Conservation (phyloP, 2,329 filamentous ascomycete species). For the Cercospora zeae-maydis region DNA sequence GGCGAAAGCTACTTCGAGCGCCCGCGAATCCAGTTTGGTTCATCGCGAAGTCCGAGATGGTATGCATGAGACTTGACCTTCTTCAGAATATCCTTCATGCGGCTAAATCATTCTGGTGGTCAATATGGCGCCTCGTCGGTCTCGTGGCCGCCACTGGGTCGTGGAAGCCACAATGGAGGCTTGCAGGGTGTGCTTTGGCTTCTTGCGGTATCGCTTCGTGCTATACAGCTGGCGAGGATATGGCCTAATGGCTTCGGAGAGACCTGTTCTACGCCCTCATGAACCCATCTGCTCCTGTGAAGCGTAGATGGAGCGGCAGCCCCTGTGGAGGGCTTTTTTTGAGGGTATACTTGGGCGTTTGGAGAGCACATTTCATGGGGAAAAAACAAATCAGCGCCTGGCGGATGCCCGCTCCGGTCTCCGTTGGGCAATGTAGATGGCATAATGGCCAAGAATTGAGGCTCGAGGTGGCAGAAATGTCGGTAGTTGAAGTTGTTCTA, state of each 20-base stretch:
- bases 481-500: background rate
- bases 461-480: background rate
- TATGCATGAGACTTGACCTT: background rate
- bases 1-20: background rate
- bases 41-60: background rate
- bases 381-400: background rate
- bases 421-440: background rate
- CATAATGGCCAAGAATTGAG: background rate
- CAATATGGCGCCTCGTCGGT: background rate
- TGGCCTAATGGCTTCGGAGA: background rate
- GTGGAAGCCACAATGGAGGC: background rate
- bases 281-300: too few relatives aligned
- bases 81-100: background rate
- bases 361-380: too few relatives aligned
- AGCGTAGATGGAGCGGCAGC: too few relatives aligned
- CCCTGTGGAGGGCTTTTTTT: too few relatives aligned
- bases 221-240: background rate
- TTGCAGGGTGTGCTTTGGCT: background rate
- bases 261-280: too few relatives aligned
- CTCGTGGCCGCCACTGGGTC: background rate
- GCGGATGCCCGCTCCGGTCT: background rate
- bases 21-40: background rate
- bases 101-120: background rate
- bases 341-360: too few relatives aligned
- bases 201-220: background rate